These are phyloP conservation scores for Cylindrodendrum hubeiense DNA, from an alignment of 2,329 filamentous ascomycete genomes.

Conservation along the genomic window DNA sequence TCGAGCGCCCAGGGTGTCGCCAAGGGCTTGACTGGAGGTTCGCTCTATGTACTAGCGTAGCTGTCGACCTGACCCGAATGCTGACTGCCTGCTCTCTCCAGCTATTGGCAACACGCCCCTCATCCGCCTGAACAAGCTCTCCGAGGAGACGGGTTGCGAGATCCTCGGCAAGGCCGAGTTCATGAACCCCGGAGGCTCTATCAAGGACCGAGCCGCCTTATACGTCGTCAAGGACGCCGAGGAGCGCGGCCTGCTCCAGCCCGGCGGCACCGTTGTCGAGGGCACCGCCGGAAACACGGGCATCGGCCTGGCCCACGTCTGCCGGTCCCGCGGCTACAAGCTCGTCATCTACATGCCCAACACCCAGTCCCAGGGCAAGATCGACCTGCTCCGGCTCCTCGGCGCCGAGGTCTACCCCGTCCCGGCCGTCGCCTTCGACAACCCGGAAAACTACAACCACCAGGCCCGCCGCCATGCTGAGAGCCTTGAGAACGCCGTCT, in stretches of 20 bases:
- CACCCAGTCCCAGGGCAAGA: conserved; percentile 97
- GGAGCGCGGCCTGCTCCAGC: conserved; percentile 82
- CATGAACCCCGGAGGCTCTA: conserved; percentile 95
- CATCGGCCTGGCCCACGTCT: conserved; percentile 97
- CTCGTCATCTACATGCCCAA: conserved; percentile 99
- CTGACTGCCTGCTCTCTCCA: conserved; percentile 50
- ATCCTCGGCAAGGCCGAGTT: conserved; percentile 98
- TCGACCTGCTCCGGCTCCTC: conserved; percentile 89
- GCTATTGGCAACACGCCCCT: conserved; percentile 98
- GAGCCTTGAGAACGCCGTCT: conserved; percentile 86
- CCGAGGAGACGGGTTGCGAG: conserved; percentile 91
- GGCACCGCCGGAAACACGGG: conserved; percentile 98
- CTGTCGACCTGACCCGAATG: neutral
- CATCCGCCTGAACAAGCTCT: conserved; percentile 89
- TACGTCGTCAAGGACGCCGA: conserved; percentile 96
- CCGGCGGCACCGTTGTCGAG: conserved; percentile 95
- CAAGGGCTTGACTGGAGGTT: conserved; percentile 82
- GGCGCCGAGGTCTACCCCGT: conserved; percentile 97
- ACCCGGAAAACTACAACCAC: conserved; percentile 98
- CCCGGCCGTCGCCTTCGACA: conserved; percentile 93
- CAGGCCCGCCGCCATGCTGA: conserved; percentile 94
- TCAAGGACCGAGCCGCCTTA: conserved; percentile 96
- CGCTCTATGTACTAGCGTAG: neutral
- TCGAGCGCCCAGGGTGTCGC: conserved; percentile 85
- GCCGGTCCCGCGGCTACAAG: conserved; percentile 90